phyloP scores from a whole-genome alignment of 148 eudicot species.

The Fallopia convolvulus region DNA sequence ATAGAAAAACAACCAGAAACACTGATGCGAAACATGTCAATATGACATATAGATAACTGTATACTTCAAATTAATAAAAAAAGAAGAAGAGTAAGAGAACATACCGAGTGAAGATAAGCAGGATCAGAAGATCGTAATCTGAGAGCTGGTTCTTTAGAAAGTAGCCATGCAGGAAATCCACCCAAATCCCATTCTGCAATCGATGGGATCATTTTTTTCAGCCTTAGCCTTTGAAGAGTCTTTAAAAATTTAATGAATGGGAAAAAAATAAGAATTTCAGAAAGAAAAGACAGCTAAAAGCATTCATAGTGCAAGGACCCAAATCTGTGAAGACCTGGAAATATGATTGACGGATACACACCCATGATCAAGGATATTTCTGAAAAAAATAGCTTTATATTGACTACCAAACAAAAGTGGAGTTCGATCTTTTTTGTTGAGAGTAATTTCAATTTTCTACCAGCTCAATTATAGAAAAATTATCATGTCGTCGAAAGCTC shows the following conservation, averaged over 20 bases:
- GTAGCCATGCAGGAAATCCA: constrained; percentile 97
- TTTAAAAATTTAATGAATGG: neutral
- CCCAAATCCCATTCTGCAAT: constrained; percentile 97
- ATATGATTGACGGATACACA: neutral
- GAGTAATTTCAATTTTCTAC: neutral
- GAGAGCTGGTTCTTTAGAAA: constrained; percentile 63
- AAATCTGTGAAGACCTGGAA: neutral
- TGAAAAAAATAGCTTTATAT: neutral
- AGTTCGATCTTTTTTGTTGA: neutral
- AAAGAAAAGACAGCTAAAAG: neutral
- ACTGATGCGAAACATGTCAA: neutral
- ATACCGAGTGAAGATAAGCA: constrained; percentile 62
- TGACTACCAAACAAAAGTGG: neutral
- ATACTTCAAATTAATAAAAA: neutral
- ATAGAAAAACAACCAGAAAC: neutral
- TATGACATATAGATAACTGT: neutral
- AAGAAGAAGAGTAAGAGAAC: constrained; percentile 1
- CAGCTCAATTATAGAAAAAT: neutral
- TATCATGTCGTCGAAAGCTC: neutral
- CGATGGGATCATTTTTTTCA: neutral
- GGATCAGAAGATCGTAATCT: constrained; percentile 85
- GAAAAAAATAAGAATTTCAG: neutral
- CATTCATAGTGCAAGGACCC: neutral
- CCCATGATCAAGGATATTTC: neutral
- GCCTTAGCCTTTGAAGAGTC: neutral